A percentile compares a stretch with the other conserved stretches of the same genome.
Conservation (phyloP, 208 protist genomes). For the Leishmania arabica region DNA sequence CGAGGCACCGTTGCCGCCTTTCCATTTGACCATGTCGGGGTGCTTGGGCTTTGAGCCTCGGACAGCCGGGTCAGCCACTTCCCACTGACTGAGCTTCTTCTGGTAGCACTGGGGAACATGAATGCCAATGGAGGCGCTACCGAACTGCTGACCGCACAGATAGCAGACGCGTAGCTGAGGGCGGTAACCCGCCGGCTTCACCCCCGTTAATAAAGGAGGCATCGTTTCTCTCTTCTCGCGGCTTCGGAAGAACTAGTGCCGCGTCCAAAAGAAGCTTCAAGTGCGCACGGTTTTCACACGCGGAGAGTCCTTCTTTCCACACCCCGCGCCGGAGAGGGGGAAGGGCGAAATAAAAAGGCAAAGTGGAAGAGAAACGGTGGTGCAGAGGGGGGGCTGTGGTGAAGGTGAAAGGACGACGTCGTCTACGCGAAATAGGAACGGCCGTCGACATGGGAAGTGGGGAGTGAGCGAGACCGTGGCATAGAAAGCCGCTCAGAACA, state of each 20-base stretch:
- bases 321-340: background rate
- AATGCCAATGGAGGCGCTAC: slow-evolving; percentile 86
- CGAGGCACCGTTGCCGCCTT: slow-evolving; percentile 38
- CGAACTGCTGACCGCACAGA: slow-evolving; percentile 91
- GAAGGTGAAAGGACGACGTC: no score
- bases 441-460: no score
- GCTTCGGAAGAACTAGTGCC: no score
- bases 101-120: slow-evolving; percentile 91
- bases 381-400: background rate
- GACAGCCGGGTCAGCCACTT: slow-evolving; percentile 53
- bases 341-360: background rate
- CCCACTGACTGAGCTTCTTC: slow-evolving; percentile 87
- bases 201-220: background rate
- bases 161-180: slow-evolving; percentile 86
- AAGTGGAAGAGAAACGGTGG: background rate
- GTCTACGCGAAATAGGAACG: background rate
- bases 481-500: background rate
- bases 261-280: background rate
- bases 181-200: slow-evolving; percentile 12
- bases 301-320: background rate
- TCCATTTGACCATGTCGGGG: slow-evolving; percentile 80
- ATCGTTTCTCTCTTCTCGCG: background rate
- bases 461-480: background rate
- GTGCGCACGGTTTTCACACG: background rate
- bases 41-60: slow-evolving; percentile 75